These are phyloP conservation scores for Starmerella bombi DNA, from an alignment of 805 yeast genomes.

Conservation along the genomic window DNA sequence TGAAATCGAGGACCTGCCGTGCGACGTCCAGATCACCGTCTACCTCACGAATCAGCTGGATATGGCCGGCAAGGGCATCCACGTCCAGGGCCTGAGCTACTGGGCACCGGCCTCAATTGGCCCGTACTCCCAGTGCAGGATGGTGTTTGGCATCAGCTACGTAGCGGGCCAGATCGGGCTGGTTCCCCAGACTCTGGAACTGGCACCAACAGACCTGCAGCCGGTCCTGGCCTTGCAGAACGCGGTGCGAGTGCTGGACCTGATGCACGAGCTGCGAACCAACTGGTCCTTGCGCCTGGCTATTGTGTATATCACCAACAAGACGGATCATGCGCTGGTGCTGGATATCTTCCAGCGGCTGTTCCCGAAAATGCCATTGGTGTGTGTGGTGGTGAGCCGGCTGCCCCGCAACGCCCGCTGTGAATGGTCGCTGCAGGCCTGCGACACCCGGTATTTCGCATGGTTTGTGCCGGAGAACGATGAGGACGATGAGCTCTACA, in stretches of 20 bases:
- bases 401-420: constrained; percentile 24
- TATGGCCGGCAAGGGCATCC: constrained; percentile 42
- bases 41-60: constrained; percentile 26
- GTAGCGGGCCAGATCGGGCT: constrained; percentile 90
- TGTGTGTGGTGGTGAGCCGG: constrained; percentile 18
- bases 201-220: constrained; percentile 31
- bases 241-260: constrained; percentile 46
- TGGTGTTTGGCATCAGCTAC: constrained; percentile 37
- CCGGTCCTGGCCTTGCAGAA: constrained; percentile 59
- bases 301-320: constrained; percentile 42
- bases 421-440: constrained; percentile 23
- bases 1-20: constrained; percentile 38
- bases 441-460: constrained; percentile 16
- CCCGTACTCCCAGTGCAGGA: constrained; percentile 83
- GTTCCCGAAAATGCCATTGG: constrained; percentile 12
- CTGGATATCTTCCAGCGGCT: constrained; percentile 10
- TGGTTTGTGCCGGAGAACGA: constrained; percentile 18
- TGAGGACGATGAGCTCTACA: constrained; percentile 18
- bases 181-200: constrained; percentile 54
- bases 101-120: constrained; percentile 99
- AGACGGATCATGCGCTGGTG: constrained; percentile 1
- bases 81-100: constrained; percentile 82
- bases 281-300: constrained; percentile 32
- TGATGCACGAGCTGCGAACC: constrained; percentile 32
- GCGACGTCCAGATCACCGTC: constrained; percentile 47